Evolutionary conservation across 352 stramenopile genomes (phyloP).

Genomic region (Globisporangium sylvaticum): DNA sequence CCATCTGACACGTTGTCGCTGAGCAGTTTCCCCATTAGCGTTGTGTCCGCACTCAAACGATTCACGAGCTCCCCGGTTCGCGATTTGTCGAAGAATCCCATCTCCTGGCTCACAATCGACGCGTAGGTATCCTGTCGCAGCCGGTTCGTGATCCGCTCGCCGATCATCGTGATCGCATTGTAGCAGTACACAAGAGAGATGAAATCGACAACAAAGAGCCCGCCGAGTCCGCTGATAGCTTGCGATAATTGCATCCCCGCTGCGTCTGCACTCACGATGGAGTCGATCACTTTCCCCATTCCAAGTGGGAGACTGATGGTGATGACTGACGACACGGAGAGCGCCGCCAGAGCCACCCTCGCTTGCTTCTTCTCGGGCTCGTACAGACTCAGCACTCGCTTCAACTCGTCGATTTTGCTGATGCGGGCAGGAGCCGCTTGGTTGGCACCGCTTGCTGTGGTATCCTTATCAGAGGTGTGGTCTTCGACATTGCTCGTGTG

Average conservation of each 20-base stretch:
- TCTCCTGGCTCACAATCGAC: constrained; percentile 83
- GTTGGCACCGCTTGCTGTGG: neutral
- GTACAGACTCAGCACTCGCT: constrained; percentile 54
- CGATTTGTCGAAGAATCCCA: constrained; percentile 89
- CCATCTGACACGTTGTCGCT: constrained; percentile 86
- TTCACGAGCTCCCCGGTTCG: constrained; percentile 91
- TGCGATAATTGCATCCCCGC: constrained; percentile 37
- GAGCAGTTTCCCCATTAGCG: constrained; percentile 90
- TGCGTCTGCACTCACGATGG: constrained; percentile 41
- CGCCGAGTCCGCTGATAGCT: constrained; percentile 52
- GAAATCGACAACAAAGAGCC: constrained; percentile 64
- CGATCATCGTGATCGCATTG: constrained; percentile 84
- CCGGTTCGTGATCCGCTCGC: constrained; percentile 78
- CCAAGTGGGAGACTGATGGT: constrained; percentile 77
- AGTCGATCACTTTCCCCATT: constrained; percentile 82
- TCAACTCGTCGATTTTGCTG: constrained; percentile 22
- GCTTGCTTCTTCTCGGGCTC: constrained; percentile 58
- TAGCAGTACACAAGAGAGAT: constrained; percentile 72
- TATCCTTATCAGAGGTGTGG: neutral
- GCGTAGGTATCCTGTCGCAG: constrained; percentile 76
- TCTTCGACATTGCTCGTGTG: neutral
- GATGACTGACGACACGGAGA: constrained; percentile 65
- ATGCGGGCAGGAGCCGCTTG: neutral
- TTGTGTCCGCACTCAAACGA: constrained; percentile 87
- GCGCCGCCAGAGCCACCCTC: constrained; percentile 37